Evolutionary conservation across 805 yeast genomes (phyloP).

Genomic region (Candida glaebosa): DNA sequence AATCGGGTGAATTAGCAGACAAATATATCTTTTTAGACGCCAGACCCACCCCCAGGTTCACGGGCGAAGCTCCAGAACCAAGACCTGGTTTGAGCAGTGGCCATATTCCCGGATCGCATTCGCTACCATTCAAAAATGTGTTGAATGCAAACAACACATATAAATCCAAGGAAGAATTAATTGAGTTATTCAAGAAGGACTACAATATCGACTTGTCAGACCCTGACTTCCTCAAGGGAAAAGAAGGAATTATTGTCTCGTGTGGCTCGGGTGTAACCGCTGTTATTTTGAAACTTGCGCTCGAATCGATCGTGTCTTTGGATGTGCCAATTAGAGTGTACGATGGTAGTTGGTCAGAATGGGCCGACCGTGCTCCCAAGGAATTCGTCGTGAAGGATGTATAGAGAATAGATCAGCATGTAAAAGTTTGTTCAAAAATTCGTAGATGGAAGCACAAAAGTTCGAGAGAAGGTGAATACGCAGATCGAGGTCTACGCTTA

Average conservation of each 20-base stretch:
- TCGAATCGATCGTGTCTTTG: constrained; percentile 35
- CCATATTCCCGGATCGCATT: constrained; percentile 77
- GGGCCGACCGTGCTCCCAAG: constrained; percentile 71
- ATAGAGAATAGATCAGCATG: too few relatives aligned
- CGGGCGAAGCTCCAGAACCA: constrained; percentile 84
- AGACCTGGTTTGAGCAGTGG: constrained; percentile 86
- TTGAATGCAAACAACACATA: constrained; percentile 47
- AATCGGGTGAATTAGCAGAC: constrained; percentile 38
- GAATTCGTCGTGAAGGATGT: constrained; percentile 46
- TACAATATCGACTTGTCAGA: constrained; percentile 28
- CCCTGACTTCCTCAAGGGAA: constrained; percentile 23
- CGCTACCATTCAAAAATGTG: constrained; percentile 70
- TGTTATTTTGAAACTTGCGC: constrained; percentile 75
- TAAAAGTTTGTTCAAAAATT: too few relatives aligned
- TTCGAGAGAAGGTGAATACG: too few relatives aligned
- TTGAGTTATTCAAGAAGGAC: constrained; percentile 38
- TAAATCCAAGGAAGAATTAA: constrained; percentile 45
- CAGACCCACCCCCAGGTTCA: constrained; percentile 67
- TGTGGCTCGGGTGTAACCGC: constrained; percentile 98
- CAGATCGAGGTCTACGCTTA: too few relatives aligned
- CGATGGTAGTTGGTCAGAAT: constrained; percentile 89
- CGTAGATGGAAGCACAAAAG: too few relatives aligned
- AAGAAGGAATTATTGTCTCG: constrained; percentile 76
- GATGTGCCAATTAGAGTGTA: constrained; percentile 37
- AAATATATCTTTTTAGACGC: constrained; percentile 74